Conservation (phyloP, 805 yeast species). For the Myxozyma vanderwaltii region DNA sequence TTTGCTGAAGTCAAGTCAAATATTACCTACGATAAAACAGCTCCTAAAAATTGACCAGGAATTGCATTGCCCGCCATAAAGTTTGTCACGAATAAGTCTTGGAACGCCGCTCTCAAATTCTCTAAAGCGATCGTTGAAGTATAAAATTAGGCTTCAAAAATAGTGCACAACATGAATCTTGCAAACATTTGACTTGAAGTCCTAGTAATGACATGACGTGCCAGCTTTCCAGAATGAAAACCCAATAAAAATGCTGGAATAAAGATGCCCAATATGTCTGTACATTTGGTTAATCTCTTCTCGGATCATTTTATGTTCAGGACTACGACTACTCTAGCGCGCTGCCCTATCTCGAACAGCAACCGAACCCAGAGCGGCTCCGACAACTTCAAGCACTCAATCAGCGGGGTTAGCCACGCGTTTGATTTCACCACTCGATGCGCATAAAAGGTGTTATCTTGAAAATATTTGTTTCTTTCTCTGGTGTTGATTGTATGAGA, state of each 20-base stretch:
- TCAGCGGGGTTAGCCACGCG: conserved; percentile 81
- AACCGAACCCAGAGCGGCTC: conserved; percentile 46
- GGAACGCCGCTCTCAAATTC: conserved; percentile 72
- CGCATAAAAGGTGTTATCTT: too few relatives aligned
- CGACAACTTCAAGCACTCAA: conserved; percentile 75
- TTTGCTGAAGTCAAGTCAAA: conserved; percentile 53
- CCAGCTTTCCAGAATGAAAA: conserved; percentile 68
- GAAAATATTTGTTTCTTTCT: conserved; percentile 51
- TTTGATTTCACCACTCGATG: conserved; percentile 60
- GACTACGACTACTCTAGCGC: conserved; percentile 75
- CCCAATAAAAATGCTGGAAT: conserved; percentile 61
- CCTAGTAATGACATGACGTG: conserved; percentile 59
- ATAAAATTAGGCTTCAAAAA: conserved; percentile 63
- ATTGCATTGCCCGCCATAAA: conserved; percentile 67
- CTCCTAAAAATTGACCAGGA: conserved; percentile 62
- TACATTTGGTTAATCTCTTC: conserved; percentile 68
- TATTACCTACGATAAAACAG: conserved; percentile 64
- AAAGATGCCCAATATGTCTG: too few relatives aligned
- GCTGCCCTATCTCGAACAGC: conserved; percentile 46
- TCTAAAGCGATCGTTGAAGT: conserved; percentile 64
- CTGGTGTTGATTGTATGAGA: conserved; percentile 48
- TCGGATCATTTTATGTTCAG: conserved; percentile 59
- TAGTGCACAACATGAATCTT: conserved; percentile 65
- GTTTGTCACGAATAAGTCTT: conserved; percentile 69
- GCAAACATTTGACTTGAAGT: conserved; percentile 80